Evolutionary conservation across 2,329 filamentous ascomycete species (phyloP).

Genomic region (Purpureocillium lavendulum): DNA sequence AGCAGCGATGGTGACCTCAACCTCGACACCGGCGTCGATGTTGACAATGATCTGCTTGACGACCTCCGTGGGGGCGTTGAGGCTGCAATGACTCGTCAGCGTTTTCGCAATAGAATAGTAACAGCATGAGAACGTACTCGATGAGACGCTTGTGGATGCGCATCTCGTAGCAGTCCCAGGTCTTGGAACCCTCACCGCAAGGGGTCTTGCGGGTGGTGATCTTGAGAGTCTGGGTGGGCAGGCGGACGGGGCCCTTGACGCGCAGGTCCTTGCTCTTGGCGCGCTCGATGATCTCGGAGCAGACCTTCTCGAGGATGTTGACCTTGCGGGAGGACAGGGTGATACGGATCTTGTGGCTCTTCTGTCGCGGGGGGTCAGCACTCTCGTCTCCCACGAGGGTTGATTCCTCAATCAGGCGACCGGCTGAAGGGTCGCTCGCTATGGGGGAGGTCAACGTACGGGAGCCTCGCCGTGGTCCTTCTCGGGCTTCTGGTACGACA

Average conservation of each 20-base stretch:
- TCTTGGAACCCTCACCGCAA: slow-evolving; percentile 99
- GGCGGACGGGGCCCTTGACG: slow-evolving; percentile 96
- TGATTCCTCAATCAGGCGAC: no score
- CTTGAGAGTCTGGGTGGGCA: slow-evolving; percentile 95
- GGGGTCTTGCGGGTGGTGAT: slow-evolving; percentile 98
- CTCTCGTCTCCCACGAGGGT: no score
- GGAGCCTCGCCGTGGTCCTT: slow-evolving; percentile 89
- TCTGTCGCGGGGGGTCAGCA: slow-evolving; percentile 35
- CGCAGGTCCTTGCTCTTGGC: slow-evolving; percentile 97
- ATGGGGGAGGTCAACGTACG: slow-evolving; percentile 39
- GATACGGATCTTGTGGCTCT: slow-evolving; percentile 98
- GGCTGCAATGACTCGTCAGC: slow-evolving; percentile 32
- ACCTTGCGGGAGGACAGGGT: slow-evolving; percentile 95
- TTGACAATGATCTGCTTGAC: slow-evolving; percentile 97
- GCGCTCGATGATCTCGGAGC: slow-evolving; percentile 95
- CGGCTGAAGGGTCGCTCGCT: no score
- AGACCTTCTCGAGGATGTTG: slow-evolving; percentile 93
- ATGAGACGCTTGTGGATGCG: slow-evolving; percentile 98
- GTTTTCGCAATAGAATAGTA: slow-evolving; percentile 8
- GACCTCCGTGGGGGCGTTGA: slow-evolving; percentile 95
- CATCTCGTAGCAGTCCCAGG: slow-evolving; percentile 99
- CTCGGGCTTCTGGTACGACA: slow-evolving; percentile 94
- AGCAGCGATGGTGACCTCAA: slow-evolving; percentile 86
- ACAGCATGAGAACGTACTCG: slow-evolving; percentile 50
- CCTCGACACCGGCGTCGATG: slow-evolving; percentile 89